phyloP scores from a whole-genome alignment of 164 flowering plant species.

The Buxus sempervirens region DNA sequence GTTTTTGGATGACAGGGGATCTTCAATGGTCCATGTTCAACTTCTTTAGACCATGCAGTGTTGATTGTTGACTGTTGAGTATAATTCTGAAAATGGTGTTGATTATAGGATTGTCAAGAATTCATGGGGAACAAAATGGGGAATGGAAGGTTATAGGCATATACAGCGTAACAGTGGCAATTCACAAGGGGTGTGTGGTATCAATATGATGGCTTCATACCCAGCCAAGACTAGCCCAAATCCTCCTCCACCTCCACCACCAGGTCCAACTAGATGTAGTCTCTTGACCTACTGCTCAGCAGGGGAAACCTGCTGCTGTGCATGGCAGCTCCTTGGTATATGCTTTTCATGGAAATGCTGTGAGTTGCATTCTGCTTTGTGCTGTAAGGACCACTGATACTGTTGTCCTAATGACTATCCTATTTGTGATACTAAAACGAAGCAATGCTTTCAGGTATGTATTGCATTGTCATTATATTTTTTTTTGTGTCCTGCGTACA shows the following conservation, averaged over 20 bases:
- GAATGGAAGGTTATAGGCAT: slow-evolving; percentile 75
- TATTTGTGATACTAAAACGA: slow-evolving; percentile 54
- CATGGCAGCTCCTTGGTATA: slow-evolving; percentile 47
- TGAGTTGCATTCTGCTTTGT: slow-evolving; percentile 60
- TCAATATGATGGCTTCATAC: slow-evolving; percentile 85
- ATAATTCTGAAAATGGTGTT: slow-evolving; percentile 67
- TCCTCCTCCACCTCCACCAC: slow-evolving; percentile 82
- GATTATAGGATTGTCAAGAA: slow-evolving; percentile 92
- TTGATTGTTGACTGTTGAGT: slow-evolving; percentile 80
- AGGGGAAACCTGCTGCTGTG: slow-evolving; percentile 91
- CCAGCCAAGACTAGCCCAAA: slow-evolving; percentile 81
- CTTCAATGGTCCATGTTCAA: slow-evolving; percentile 81
- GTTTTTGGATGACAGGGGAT: slow-evolving; percentile 56
- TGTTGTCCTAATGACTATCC: slow-evolving; percentile 94
- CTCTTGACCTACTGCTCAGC: slow-evolving; percentile 46
- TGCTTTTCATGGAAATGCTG: slow-evolving; percentile 90
- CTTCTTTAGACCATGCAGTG: slow-evolving; percentile 79
- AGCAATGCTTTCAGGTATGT: slow-evolving; percentile 69
- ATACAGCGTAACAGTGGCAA: slow-evolving; percentile 58
- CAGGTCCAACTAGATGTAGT: slow-evolving; percentile 67
- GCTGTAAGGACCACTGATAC: slow-evolving; percentile 64
- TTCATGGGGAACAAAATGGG: slow-evolving; percentile 89
- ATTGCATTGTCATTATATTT: background rate
- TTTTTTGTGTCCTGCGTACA: background rate
- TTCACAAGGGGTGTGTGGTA: slow-evolving; percentile 74